A percentile compares a stretch with the other conserved stretches of the same genome.
These are phyloP conservation scores for Fagus crenata DNA, from an alignment of 306 rosid genomes.

Conservation along the genomic window DNA sequence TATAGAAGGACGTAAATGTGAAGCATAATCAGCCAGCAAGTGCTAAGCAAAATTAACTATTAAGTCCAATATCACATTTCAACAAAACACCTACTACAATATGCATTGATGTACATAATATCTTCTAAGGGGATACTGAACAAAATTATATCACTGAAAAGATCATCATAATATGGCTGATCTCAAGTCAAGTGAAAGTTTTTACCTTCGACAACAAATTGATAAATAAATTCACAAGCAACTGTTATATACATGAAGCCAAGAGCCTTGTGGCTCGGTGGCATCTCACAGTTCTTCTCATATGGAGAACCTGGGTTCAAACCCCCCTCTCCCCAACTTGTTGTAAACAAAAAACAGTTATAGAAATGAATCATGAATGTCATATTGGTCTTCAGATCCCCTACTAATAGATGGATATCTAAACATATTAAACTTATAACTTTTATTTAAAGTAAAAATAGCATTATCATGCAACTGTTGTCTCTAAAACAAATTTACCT, in stretches of 20 bases:
- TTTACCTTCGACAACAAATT: too few relatives aligned
- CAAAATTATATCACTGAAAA: not conserved
- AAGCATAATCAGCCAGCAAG: conserved; percentile 6
- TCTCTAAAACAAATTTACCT: conserved; percentile 56
- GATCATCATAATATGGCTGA: not conserved
- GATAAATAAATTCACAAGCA: too few relatives aligned
- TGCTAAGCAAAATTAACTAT: not conserved
- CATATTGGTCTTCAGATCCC: not conserved
- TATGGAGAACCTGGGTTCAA: too few relatives aligned
- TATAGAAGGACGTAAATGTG: conserved; percentile 16
- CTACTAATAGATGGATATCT: not conserved
- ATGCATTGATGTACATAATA: not conserved
- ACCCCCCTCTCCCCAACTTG: too few relatives aligned
- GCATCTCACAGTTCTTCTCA: too few relatives aligned
- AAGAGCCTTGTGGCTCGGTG: too few relatives aligned
- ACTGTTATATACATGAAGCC: too few relatives aligned
- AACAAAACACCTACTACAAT: not conserved
- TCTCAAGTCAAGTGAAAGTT: not conserved
- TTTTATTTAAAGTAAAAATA: conserved; percentile 7
- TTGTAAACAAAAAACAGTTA: too few relatives aligned
- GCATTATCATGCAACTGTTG: not conserved
- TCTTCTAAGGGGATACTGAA: not conserved
- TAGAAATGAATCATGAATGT: not conserved
- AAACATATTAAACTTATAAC: conserved; percentile 4
- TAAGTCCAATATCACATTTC: conserved; percentile 1